Evolutionary conservation across 2,329 filamentous ascomycete genomes (phyloP), one percentile per base, ranked within the genome.

Genomic region (Ophiognomonia clavigignenti-juglandacearum): DNA sequence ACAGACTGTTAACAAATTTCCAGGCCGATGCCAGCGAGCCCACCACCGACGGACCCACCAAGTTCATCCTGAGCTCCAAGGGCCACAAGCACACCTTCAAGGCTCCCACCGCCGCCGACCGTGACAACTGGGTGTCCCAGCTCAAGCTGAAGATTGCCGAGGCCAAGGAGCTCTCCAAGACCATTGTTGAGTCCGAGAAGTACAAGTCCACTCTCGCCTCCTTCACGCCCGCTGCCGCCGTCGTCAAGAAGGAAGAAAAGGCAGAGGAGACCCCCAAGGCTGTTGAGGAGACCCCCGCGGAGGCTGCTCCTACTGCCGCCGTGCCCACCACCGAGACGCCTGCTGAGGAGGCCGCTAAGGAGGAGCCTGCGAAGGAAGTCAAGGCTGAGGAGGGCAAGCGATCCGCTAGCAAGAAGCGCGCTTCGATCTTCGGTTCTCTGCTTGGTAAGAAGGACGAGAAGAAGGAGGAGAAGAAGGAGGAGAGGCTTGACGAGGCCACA

Each of bases 61-160:
- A 93, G 71, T 96, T 98, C 76, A 75, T 82, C 63, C 86, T 97
- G 76, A 88, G 85, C 64, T 72, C 87, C 64, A 83, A 86, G 70
- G 86, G 86, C 58, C 85, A 95, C 72, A 95, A 96, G 82, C 90
- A 96, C 79, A 80, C 80, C 52, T 96, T 98, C 78, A 92, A 96
- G 80, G 88, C 92, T 48, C 62, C 74, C 60, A 84, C 64, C 60
- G 60, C 79, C 40, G 73, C 81, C 50, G 90, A 96, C 73, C 90
- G 92, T 64, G 89, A 96, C 69, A 88, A 86, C 78, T 97, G 93
- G 93, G 81, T 95, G 60, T 72, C 82, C 53, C 86, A 91, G 62
- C 68, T 96, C 58, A 90, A 93, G 80, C 72, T 79, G 61, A 88
- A 91, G 76, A 80, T 87, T 44, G 78, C 83, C 43, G 89, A 95